These are phyloP conservation scores for Aspergillus clavatus DNA, from an alignment of 2,329 filamentous ascomycete species.

Conservation along the genomic window DNA sequence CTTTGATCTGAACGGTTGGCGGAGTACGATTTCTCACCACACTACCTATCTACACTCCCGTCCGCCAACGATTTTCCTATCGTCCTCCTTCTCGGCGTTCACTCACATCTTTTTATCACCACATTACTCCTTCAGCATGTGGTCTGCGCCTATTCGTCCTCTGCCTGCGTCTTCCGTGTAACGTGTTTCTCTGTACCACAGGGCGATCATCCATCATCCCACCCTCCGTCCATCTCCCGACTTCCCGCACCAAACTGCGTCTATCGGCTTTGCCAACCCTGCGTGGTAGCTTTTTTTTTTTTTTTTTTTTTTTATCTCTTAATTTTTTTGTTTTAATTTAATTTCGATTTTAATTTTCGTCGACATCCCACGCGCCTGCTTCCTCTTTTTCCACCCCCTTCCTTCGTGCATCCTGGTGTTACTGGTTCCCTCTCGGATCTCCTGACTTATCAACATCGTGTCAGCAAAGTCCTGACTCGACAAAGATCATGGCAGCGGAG, in stretches of 20 bases:
- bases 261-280: constrained; percentile 17
- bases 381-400: constrained; percentile 9
- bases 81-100: constrained; percentile 4
- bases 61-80: constrained; percentile 6
- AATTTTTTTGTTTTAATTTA: too few species aligned
- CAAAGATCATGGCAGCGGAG: constrained; percentile 31
- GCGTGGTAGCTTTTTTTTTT: constrained; percentile 6
- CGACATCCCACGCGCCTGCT: constrained; percentile 2
- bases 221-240: constrained; percentile 11
- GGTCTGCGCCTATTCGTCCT: constrained; percentile 31
- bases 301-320: constrained; percentile 5
- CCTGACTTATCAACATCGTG: constrained; percentile 31
- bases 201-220: constrained; percentile 12
- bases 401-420: constrained; percentile 14
- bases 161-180: constrained; percentile 29
- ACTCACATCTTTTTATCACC: not conserved
- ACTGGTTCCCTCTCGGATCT: constrained; percentile 32
- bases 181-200: constrained; percentile 29
- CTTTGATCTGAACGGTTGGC: constrained; percentile 2
- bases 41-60: constrained; percentile 8
- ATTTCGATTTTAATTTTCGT: too few species aligned
- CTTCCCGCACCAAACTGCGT: constrained; percentile 13
- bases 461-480: constrained; percentile 25
- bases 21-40: not conserved
- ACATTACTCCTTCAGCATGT: constrained; percentile 28